phyloP scores from a whole-genome alignment of 768 basidiomycete species.

The Amanita polypyramis region DNA sequence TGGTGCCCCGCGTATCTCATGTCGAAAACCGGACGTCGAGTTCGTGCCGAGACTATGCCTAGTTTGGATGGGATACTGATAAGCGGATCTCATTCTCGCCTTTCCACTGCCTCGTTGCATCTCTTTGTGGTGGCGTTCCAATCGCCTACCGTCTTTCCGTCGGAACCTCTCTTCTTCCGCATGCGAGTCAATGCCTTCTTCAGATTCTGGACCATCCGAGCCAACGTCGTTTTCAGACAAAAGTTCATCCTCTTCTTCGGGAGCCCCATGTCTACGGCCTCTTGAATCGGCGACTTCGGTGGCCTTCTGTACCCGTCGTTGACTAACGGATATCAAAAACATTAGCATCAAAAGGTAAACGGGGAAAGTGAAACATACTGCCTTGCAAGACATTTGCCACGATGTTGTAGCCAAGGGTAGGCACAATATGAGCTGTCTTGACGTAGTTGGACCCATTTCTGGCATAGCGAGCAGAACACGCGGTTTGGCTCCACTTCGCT shows the following conservation, averaged over 20 bases:
- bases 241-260: conserved; percentile 18
- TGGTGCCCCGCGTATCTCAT: not conserved
- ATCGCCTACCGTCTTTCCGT: conserved; percentile 10
- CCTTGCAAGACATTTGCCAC: conserved; percentile 63
- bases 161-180: conserved; percentile 15
- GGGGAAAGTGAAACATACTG: conserved; percentile 34
- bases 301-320: conserved; percentile 45
- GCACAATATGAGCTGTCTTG: conserved; percentile 75
- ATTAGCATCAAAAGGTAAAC: conserved; percentile 1
- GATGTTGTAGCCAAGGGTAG: conserved; percentile 75
- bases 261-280: conserved; percentile 11
- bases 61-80: conserved; percentile 3
- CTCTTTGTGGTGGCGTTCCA: conserved; percentile 11
- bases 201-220: conserved; percentile 14
- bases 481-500: conserved; percentile 63
- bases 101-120: conserved; percentile 8
- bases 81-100: conserved; percentile 8
- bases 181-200: conserved; percentile 18
- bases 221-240: conserved; percentile 15
- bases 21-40: conserved; percentile 7
- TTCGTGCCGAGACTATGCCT: conserved; percentile 6
- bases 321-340: conserved; percentile 24
- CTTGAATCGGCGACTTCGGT: conserved; percentile 41
- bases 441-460: conserved; percentile 76
- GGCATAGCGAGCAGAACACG: conserved; percentile 66